These are phyloP conservation scores for Toxicodendron radicans DNA, from an alignment of 345 rosid genomes.

Conservation along the genomic window DNA sequence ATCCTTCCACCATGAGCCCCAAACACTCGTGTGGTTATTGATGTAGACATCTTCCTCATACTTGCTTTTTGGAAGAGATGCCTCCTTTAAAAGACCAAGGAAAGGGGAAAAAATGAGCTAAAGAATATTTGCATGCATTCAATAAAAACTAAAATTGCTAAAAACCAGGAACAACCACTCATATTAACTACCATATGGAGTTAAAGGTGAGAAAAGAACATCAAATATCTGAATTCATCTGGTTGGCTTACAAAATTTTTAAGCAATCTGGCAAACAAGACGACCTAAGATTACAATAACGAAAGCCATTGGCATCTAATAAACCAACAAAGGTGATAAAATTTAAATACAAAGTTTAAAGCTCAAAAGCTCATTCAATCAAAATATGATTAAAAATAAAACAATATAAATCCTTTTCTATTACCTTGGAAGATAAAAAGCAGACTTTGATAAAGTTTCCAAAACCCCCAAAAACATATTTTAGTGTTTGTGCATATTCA, in stretches of 20 bases:
- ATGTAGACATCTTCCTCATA: constrained; percentile 58
- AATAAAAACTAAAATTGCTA: neutral
- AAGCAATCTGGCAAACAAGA: neutral
- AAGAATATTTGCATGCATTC: neutral
- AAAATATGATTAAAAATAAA: neutral
- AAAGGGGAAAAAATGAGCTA: neutral
- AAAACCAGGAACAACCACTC: neutral
- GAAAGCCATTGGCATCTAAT: neutral
- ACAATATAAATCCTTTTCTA: neutral
- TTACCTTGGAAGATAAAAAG: neutral
- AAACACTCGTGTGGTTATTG: constrained; percentile 72
- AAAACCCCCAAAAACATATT: neutral
- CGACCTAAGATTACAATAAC: neutral
- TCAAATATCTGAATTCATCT: constrained; percentile 2
- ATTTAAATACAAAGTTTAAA: neutral
- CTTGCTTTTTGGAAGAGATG: constrained; percentile 55
- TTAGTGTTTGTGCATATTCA: neutral
- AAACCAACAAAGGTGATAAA: neutral
- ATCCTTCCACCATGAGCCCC: constrained; percentile 97
- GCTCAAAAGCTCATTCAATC: neutral
- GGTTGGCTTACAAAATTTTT: neutral
- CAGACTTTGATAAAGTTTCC: neutral
- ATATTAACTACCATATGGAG: neutral
- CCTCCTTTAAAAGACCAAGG: constrained; percentile 36
- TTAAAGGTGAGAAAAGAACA: neutral